A percentile compares a stretch with the other conserved stretches of the same genome.
Evolutionary conservation across 2,329 filamentous ascomycete genomes (phyloP).

Genomic region (Pyrenophora teres): DNA sequence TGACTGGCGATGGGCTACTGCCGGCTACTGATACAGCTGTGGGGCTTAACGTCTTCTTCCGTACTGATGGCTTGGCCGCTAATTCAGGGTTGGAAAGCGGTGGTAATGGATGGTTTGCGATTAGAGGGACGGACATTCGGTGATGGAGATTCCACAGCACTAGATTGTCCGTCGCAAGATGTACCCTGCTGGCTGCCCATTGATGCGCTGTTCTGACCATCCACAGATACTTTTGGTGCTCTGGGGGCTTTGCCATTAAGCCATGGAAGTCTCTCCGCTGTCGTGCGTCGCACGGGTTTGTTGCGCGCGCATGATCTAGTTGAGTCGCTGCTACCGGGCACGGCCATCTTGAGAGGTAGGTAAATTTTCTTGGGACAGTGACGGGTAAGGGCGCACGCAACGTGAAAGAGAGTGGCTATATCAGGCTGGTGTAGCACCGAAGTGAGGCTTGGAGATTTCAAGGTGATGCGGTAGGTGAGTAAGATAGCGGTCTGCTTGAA

Average conservation of each 20-base stretch:
- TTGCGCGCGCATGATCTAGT: constrained; percentile 3
- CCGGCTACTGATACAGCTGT: constrained; percentile 9
- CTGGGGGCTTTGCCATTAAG: constrained; percentile 31
- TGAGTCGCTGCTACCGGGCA: not conserved
- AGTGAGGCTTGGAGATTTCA: not conserved
- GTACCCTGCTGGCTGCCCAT: constrained; percentile 5
- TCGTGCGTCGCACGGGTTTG: constrained; percentile 18
- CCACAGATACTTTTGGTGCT: not conserved
- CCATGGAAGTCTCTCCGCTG: constrained; percentile 37
- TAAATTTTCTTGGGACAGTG: not conserved
- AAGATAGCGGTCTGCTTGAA: not conserved
- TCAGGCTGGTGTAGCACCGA: not conserved
- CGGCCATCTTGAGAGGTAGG: constrained; percentile 1
- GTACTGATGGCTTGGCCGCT: constrained; percentile 1
- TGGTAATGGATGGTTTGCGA: constrained; percentile 6
- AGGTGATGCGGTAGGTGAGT: not conserved
- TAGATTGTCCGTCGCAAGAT: constrained; percentile 5
- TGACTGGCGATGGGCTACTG: constrained; percentile 24
- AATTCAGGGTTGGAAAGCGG: constrained; percentile 1
- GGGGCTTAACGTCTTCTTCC: constrained; percentile 12
- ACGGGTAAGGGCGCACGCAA: no score
- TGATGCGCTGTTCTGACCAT: not conserved
- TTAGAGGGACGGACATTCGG: constrained; percentile 5
- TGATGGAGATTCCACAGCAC: constrained; percentile 7
- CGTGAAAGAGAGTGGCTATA: not conserved